Evolutionary conservation across 495 filamentous ascomycete genomes (phyloP).

Genomic region (Podospora appendiculata): DNA sequence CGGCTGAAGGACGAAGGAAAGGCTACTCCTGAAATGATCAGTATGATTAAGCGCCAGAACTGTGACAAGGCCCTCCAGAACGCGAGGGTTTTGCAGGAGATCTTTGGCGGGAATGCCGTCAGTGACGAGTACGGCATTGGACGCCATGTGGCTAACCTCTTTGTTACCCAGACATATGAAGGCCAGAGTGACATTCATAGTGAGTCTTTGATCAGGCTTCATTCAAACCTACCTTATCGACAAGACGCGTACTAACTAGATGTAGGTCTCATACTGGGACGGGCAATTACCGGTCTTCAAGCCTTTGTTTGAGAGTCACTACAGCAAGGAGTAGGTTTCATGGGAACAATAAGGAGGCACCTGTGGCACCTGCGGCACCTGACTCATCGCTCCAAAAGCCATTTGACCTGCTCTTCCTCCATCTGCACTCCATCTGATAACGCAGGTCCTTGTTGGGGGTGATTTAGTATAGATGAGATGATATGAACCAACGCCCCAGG

Average conservation of each 20-base stretch:
- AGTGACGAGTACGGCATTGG: constrained; percentile 95
- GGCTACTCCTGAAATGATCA: constrained; percentile 91
- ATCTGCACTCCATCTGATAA: too few species aligned
- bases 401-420: too few species aligned
- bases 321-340: too few species aligned
- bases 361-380: too few species aligned
- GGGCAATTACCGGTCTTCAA: constrained; percentile 54
- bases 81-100: constrained; percentile 76
- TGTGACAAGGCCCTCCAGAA: constrained; percentile 84
- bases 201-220: constrained; percentile 36
- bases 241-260: constrained; percentile 1
- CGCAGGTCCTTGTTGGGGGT: too few species aligned
- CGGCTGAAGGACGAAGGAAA: constrained; percentile 87
- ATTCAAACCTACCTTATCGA: background rate
- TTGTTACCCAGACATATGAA: constrained; percentile 97
- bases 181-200: constrained; percentile 95
- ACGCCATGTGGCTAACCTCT: constrained; percentile 91
- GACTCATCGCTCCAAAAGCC: too few species aligned
- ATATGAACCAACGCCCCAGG: too few species aligned
- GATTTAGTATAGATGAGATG: too few species aligned
- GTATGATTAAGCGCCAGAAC: constrained; percentile 97
- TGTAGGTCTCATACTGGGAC: constrained; percentile 52
- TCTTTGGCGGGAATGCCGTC: constrained; percentile 95
- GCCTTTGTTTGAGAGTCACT: constrained; percentile 39
- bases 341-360: too few species aligned